Conservation (phyloP, 169 alveolate genomes). For the Perkinsus olseni region DNA sequence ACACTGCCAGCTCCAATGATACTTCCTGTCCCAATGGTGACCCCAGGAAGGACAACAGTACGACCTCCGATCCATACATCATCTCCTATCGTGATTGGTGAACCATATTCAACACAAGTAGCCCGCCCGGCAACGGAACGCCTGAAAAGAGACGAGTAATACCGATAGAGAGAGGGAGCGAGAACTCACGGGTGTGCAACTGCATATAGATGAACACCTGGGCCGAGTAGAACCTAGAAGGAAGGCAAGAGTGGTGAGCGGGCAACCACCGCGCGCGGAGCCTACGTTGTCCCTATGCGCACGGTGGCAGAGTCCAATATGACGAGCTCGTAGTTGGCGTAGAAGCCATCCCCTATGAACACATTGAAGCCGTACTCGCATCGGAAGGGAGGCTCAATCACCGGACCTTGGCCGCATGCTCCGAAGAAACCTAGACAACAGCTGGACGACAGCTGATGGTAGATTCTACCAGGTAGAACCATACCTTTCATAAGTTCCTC, state of each 20-base stretch:
- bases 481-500: background rate
- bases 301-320: background rate
- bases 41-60: constrained; percentile 28
- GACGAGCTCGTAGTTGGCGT: background rate
- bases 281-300: background rate
- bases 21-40: constrained; percentile 25
- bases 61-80: constrained; percentile 39
- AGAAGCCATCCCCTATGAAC: background rate
- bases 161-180: background rate
- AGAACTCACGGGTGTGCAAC: constrained; percentile 28
- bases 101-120: constrained; percentile 19
- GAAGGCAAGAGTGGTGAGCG: too few relatives aligned
- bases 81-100: constrained; percentile 25
- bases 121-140: constrained; percentile 17
- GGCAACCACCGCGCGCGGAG: background rate
- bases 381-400: background rate
- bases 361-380: background rate
- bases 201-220: constrained; percentile 17
- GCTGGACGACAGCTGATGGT: background rate
- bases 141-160: background rate
- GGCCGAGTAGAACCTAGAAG: constrained; percentile 30
- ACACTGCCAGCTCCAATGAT: constrained; percentile 40
- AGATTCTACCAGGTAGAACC: background rate
- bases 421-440: background rate
- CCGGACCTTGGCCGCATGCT: background rate